Conservation (phyloP, 495 filamentous ascomycete species). For the Penicillium maclennaniae region DNA sequence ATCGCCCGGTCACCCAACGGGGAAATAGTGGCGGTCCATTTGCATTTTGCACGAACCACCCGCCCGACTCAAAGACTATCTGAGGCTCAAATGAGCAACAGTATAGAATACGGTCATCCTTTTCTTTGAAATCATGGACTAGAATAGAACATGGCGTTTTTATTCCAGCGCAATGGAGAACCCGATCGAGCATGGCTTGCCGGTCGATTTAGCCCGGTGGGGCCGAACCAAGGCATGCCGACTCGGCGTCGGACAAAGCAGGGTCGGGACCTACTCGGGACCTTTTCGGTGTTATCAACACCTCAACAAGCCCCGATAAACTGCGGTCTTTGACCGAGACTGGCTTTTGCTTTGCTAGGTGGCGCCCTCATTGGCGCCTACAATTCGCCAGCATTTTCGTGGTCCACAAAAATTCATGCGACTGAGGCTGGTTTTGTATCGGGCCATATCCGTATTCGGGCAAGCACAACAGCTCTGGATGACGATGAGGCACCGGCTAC, state of each 20-base stretch:
- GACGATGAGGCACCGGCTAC: not conserved
- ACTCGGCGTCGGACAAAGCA: conserved; percentile 13
- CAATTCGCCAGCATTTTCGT: conserved; percentile 13
- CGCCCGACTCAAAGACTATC: not conserved
- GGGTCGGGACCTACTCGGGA: conserved; percentile 20
- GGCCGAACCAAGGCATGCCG: conserved; percentile 17
- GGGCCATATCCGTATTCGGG: not conserved
- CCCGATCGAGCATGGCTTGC: conserved; percentile 10
- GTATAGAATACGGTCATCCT: not conserved
- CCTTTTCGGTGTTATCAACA: conserved; percentile 16
- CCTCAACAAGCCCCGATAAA: not conserved
- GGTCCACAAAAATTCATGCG: conserved; percentile 15
- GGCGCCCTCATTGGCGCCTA: conserved; percentile 3
- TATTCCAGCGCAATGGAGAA: not conserved
- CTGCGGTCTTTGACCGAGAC: conserved; percentile 13
- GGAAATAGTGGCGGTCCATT: conserved; percentile 6
- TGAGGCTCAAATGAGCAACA: not conserved
- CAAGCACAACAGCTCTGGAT: not conserved
- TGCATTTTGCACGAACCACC: not conserved
- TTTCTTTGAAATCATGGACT: not conserved
- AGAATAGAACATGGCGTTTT: not conserved
- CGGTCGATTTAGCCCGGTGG: conserved; percentile 12
- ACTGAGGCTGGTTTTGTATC: not conserved
- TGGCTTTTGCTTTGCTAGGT: not conserved
- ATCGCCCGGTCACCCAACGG: conserved; percentile 17